Percentiles rank a stretch among this genome's conserved stretches.
Evolutionary conservation across 768 basidiomycete genomes (phyloP).

Genomic region (Kwoniella sp.): DNA sequence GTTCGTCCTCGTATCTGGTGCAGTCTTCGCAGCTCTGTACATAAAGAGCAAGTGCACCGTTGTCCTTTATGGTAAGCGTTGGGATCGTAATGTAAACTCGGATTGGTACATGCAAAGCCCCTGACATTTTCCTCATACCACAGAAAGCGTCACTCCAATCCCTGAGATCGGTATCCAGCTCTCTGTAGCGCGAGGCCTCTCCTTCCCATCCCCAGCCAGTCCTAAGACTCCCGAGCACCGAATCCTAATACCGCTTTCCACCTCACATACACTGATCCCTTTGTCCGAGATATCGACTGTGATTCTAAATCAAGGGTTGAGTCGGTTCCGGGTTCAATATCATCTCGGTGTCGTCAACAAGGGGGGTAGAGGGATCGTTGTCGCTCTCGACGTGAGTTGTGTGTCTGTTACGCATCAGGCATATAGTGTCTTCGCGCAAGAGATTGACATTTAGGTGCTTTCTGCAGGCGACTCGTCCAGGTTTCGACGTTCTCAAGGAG

Average conservation of each 20-base stretch:
- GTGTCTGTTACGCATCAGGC: not conserved
- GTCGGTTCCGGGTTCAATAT: constrained; percentile 38
- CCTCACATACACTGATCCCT: constrained; percentile 41
- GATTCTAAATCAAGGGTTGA: constrained; percentile 46
- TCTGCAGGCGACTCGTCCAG: constrained; percentile 32
- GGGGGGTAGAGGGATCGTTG: constrained; percentile 26
- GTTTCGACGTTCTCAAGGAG: constrained; percentile 34
- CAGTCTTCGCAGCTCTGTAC: not conserved
- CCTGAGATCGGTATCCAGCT: constrained; percentile 44
- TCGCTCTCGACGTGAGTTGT: constrained; percentile 39
- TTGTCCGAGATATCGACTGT: constrained; percentile 40
- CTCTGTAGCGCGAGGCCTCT: constrained; percentile 37
- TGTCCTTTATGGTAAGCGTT: constrained; percentile 33
- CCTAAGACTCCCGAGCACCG: not conserved
- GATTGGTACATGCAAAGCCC: no score
- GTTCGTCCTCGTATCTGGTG: not conserved
- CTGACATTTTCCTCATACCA: constrained; percentile 3
- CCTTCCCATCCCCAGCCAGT: constrained; percentile 21
- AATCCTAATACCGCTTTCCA: constrained; percentile 17
- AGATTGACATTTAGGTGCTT: not conserved
- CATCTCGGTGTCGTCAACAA: constrained; percentile 40
- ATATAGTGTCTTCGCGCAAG: not conserved
- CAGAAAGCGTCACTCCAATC: constrained; percentile 46
- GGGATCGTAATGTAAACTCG: no score
- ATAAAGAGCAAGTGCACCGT: constrained; percentile 14